These are phyloP conservation scores for Russula sp. DNA, from an alignment of 768 basidiomycete species.

Conservation along the genomic window DNA sequence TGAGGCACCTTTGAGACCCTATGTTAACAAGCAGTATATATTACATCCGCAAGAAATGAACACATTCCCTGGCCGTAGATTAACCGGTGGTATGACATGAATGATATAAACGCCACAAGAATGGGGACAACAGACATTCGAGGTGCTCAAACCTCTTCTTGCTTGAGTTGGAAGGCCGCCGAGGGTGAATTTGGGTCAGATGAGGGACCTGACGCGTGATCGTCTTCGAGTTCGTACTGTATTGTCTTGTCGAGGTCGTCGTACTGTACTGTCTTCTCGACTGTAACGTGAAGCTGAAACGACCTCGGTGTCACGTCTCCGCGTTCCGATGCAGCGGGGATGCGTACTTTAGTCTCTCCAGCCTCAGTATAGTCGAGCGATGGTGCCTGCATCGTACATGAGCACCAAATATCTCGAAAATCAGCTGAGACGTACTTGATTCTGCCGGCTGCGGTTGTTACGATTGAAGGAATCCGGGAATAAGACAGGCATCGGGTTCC, in stretches of 20 bases:
- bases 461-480: constrained; percentile 14
- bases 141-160: neutral
- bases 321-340: neutral
- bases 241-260: constrained; percentile 18
- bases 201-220: constrained; percentile 6
- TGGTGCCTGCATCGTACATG: neutral
- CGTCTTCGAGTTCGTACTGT: constrained; percentile 8
- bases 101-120: no score
- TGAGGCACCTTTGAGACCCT: no score
- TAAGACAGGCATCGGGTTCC: constrained; percentile 7
- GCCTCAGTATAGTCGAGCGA: neutral
- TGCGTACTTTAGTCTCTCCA: neutral
- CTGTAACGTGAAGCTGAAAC: constrained; percentile 15
- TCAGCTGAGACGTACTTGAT: neutral
- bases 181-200: neutral
- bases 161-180: neutral
- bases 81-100: no score
- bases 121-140: neutral
- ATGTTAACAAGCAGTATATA: neutral
- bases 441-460: neutral
- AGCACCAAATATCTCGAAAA: neutral
- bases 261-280: constrained; percentile 20
- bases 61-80: neutral
- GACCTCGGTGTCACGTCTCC: neutral
- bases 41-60: neutral